Evolutionary conservation across 306 rosid genomes (phyloP), one percentile per base, ranked within the genome.

Genomic region (Purshia tridentata): DNA sequence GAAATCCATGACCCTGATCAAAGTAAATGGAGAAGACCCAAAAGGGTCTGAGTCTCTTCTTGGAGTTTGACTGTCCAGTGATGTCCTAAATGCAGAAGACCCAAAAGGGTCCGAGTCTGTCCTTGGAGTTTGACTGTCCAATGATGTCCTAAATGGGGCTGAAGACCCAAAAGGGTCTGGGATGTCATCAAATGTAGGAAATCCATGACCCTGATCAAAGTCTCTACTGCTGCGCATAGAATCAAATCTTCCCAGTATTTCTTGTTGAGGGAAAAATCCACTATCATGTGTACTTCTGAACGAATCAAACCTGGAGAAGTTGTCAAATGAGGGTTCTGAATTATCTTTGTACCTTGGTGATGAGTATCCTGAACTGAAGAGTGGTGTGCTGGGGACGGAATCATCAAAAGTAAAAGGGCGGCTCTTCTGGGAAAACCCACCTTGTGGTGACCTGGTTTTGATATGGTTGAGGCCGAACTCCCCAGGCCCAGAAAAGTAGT

Each of bases 301-400:
- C 44, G 98, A 90, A 86, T 92, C 99, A 35, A 84, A 91, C 81
- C 97, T 81, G 6, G 97, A 87, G 76, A 90, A 84, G 79, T 37
- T 87, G 85, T 95, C 98, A 69, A 95, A 92, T 70, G 89, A 78
- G 49, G 86, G 80, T 64, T 82, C 98, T 49, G 81, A 82, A 70
- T 88, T 80, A 52, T 93, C 96, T 44, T 77, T 88, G 76, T 83
- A 87, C 70, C 67, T 82, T 44, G 84, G 85, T 0, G 97, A 92
- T 29, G 98, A 90, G 72, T 69, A 84, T 62, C 91, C 83, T 53
- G 88, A 84, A 80, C 80, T 89, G 89, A 80, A 84, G 67, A 91
- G 91, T 22, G 97, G 99, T 8, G 99, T 92, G 86, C 88, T 95
- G 13, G 97, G 99, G 82, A 92, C 98, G 44, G 98, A 95, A 73